phyloP scores from a whole-genome alignment of 352 stramenopile species.

The Phytophthora fragariaefolia region DNA sequence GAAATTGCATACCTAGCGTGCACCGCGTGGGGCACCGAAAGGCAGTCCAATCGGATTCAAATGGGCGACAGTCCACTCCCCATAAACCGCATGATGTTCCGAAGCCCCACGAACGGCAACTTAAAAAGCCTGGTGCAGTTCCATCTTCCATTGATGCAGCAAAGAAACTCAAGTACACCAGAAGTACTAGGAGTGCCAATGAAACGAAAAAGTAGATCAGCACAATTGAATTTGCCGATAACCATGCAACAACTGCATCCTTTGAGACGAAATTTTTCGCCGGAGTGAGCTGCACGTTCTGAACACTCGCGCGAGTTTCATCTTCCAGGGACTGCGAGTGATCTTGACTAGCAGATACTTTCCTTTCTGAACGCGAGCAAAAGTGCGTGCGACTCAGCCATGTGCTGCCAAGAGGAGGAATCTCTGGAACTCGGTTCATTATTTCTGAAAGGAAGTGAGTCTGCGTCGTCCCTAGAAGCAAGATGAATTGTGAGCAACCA shows the following conservation, averaged over 20 bases:
- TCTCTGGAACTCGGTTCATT: conserved; percentile 14
- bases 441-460: conserved; percentile 6
- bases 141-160: conserved; percentile 62
- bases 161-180: conserved; percentile 84
- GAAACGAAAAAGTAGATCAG: conserved; percentile 55
- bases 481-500: background rate
- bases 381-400: conserved; percentile 9
- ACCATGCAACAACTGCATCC: conserved; percentile 17
- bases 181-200: conserved; percentile 54
- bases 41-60: conserved; percentile 62
- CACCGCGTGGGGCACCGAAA: conserved; percentile 79
- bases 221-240: conserved; percentile 42
- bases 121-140: conserved; percentile 59
- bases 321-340: conserved; percentile 7
- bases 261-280: conserved; percentile 4
- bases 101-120: conserved; percentile 73
- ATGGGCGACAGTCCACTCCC: conserved; percentile 66
- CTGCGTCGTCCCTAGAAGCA: background rate
- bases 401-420: conserved; percentile 16
- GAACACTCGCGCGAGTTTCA: conserved; percentile 6
- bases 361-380: conserved; percentile 20
- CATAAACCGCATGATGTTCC: conserved; percentile 67
- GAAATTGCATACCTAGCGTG: conserved; percentile 48
- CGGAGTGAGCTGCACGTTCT: conserved; percentile 1
- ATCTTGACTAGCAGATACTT: conserved; percentile 12